These are phyloP conservation scores for Alternaria sp. DNA, from an alignment of 2,329 filamentous ascomycete species.

Conservation along the genomic window DNA sequence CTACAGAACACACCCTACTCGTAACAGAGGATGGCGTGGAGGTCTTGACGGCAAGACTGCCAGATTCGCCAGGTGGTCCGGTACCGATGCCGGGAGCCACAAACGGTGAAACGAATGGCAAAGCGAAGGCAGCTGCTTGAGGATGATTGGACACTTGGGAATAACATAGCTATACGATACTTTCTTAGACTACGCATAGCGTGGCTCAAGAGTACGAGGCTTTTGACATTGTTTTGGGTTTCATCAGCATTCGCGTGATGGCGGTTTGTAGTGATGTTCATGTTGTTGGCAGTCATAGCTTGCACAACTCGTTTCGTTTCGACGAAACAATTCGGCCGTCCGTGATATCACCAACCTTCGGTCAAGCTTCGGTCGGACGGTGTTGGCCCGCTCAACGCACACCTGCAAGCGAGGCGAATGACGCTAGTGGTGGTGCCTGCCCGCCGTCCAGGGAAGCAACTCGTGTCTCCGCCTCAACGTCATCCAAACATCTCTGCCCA, in stretches of 20 bases:
- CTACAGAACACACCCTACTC: slow-evolving; percentile 76
- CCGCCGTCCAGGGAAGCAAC: slow-evolving; percentile 30
- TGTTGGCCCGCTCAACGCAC: slow-evolving; percentile 8
- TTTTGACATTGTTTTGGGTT: too few species aligned
- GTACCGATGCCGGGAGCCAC: slow-evolving; percentile 61
- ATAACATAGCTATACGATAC: neutral
- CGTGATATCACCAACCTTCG: neutral
- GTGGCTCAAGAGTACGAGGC: neutral
- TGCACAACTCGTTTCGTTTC: neutral
- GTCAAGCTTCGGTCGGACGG: slow-evolving; percentile 1
- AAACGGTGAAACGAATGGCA: slow-evolving; percentile 29
- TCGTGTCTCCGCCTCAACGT: slow-evolving; percentile 38
- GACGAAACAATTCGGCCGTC: neutral
- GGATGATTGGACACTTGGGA: neutral
- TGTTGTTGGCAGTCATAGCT: neutral
- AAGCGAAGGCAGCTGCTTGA: slow-evolving; percentile 28
- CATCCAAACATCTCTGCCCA: slow-evolving; percentile 42
- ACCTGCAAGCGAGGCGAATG: slow-evolving; percentile 14
- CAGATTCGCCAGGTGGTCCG: slow-evolving; percentile 77
- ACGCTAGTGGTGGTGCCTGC: slow-evolving; percentile 23
- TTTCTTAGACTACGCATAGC: neutral
- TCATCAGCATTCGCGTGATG: neutral
- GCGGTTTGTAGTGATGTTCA: neutral
- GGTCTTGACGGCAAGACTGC: slow-evolving; percentile 75
- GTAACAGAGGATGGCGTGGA: slow-evolving; percentile 85